phyloP scores from a whole-genome alignment of 2,329 filamentous ascomycete species.

The Dryadomyces sulphureus region DNA sequence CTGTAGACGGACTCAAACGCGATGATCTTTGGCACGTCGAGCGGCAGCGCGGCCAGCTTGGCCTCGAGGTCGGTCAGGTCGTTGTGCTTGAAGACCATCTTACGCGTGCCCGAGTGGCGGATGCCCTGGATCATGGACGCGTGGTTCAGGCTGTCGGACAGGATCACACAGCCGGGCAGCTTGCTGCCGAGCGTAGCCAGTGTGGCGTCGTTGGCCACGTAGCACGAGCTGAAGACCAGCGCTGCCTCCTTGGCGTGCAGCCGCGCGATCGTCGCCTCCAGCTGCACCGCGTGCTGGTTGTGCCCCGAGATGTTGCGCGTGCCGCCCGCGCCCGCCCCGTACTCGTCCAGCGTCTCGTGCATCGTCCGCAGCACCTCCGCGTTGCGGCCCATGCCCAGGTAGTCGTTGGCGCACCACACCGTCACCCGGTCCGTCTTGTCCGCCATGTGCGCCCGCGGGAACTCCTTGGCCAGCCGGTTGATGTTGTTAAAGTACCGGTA shows the following conservation, averaged over 20 bases:
- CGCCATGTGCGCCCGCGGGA: constrained; percentile 85
- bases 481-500: constrained; percentile 99
- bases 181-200: constrained; percentile 94
- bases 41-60: constrained; percentile 77
- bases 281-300: constrained; percentile 78
- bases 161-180: constrained; percentile 86
- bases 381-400: constrained; percentile 94
- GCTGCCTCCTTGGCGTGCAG: constrained; percentile 86
- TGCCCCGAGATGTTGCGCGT: constrained; percentile 97
- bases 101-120: constrained; percentile 89
- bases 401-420: constrained; percentile 99
- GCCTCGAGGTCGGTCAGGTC: constrained; percentile 84
- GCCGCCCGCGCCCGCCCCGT: constrained; percentile 87
- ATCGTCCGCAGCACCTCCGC: constrained; percentile 73
- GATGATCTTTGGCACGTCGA: constrained; percentile 87
- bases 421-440: constrained; percentile 74
- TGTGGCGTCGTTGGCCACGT: constrained; percentile 94
- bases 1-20: constrained; percentile 98
- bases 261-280: constrained; percentile 72
- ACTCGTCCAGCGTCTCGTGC: constrained; percentile 89
- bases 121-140: constrained; percentile 99
- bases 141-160: constrained; percentile 96
- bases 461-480: constrained; percentile 92
- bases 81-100: constrained; percentile 98
- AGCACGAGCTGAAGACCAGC: constrained; percentile 93